These are phyloP conservation scores for Polychytrium aggregatum DNA, from an alignment of 192 early-diverging fungal species.

Conservation along the genomic window DNA sequence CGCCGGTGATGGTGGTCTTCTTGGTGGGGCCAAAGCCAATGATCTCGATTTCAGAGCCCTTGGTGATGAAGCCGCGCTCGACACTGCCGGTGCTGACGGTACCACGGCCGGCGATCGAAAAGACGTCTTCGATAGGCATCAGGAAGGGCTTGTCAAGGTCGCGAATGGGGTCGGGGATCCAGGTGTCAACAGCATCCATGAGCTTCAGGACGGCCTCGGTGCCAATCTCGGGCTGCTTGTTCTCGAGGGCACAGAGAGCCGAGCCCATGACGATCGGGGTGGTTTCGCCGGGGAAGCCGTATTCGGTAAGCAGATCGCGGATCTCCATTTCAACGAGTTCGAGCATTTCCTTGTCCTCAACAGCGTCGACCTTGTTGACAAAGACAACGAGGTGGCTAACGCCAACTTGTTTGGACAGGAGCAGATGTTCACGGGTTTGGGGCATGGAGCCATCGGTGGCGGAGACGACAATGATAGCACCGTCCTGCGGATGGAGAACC, in stretches of 20 bases:
- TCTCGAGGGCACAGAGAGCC: constrained; percentile 91
- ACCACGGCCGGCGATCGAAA: constrained; percentile 95
- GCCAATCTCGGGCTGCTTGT: constrained; percentile 80
- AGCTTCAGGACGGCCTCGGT: constrained; percentile 79
- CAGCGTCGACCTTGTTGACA: constrained; percentile 97
- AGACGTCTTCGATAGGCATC: constrained; percentile 98
- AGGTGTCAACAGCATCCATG: constrained; percentile 82
- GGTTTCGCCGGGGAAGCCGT: constrained; percentile 86
- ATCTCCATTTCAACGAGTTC: constrained; percentile 99
- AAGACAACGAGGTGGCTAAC: constrained; percentile 88
- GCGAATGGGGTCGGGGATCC: constrained; percentile 83
- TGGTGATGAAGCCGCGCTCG: constrained; percentile 82
- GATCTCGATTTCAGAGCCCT: constrained; percentile 94
- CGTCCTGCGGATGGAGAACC: constrained; percentile 50
- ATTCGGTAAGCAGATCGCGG: constrained; percentile 84
- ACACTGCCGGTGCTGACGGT: constrained; percentile 93
- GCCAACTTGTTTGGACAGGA: constrained; percentile 92
- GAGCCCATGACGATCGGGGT: constrained; percentile 87
- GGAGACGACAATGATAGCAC: constrained; percentile 96
- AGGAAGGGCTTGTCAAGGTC: constrained; percentile 98
- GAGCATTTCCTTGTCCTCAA: constrained; percentile 94
- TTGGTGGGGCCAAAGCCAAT: constrained; percentile 80
- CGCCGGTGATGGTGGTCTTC: constrained; percentile 92
- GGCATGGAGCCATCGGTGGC: constrained; percentile 98
- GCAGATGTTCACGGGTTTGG: constrained; percentile 96